These are phyloP conservation scores for Kalanchoe fedtschenkoi DNA, from an alignment of 164 flowering plant species.

Conservation along the genomic window DNA sequence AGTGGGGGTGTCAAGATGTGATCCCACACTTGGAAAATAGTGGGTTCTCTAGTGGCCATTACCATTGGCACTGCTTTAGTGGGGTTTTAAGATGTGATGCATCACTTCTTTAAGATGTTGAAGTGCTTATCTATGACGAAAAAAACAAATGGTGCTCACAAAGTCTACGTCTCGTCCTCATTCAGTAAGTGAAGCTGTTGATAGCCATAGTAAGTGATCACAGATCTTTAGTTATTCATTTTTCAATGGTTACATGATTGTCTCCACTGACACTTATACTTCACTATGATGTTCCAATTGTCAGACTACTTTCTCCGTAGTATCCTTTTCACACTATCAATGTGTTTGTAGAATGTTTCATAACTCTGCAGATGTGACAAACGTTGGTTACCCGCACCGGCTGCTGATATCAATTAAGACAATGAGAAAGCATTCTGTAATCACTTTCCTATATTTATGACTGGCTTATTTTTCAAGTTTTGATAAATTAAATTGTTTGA, in stretches of 20 bases:
- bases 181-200: neutral
- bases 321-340: conserved; percentile 1
- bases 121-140: conserved; percentile 3
- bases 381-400: neutral
- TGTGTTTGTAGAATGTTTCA: neutral
- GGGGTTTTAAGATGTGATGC: neutral
- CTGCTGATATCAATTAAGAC: neutral
- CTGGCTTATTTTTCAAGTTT: too few species aligned
- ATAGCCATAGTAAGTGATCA: conserved; percentile 3
- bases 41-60: neutral
- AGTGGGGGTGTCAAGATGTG: conserved; percentile 4
- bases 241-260: neutral
- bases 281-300: neutral
- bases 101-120: neutral
- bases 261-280: neutral
- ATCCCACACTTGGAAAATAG: neutral
- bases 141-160: neutral
- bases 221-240: neutral
- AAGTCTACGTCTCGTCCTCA: conserved; percentile 3
- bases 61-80: too few species aligned
- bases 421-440: neutral
- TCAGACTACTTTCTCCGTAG: neutral
- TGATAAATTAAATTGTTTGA: too few species aligned
- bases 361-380: neutral
- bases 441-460: neutral